These are phyloP conservation scores for Arachnopeziza araneosa DNA, from an alignment of 2,329 filamentous ascomycete genomes.

Conservation along the genomic window DNA sequence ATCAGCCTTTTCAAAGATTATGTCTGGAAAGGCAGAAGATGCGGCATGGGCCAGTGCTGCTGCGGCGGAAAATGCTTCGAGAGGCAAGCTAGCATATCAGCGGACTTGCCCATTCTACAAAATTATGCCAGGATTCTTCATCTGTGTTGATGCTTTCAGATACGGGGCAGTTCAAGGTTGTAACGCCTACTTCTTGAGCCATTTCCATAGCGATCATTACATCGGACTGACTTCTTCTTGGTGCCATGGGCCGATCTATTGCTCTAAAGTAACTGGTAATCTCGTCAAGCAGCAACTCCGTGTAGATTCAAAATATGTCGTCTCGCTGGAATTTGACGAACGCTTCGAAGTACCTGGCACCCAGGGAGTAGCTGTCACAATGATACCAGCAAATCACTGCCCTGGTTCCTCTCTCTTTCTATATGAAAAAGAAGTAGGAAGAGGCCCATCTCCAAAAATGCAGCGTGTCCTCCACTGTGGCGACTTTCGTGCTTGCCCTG, in stretches of 20 bases:
- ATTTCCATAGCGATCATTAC: conserved; percentile 98
- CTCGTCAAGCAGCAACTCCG: conserved; percentile 80
- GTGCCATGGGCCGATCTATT: conserved; percentile 93
- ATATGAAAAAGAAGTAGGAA: conserved; percentile 72
- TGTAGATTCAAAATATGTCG: conserved; percentile 80
- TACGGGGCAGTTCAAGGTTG: conserved; percentile 92
- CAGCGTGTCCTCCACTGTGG: conserved; percentile 92
- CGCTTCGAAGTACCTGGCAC: conserved; percentile 75
- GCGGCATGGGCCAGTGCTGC: conserved; percentile 85
- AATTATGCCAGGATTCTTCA: conserved; percentile 86
- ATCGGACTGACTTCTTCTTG: conserved; percentile 83
- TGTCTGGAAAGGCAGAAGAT: conserved; percentile 88
- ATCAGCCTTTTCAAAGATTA: conserved; percentile 87
- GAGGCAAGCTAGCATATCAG: conserved; percentile 80
- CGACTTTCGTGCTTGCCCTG: conserved; percentile 86
- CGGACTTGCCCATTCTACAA: conserved; percentile 98
- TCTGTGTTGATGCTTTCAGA: conserved; percentile 92
- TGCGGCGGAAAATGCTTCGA: conserved; percentile 67
- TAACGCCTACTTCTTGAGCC: conserved; percentile 91
- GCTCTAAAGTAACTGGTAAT: conserved; percentile 86
- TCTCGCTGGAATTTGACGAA: conserved; percentile 79
- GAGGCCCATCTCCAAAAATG: conserved; percentile 50
- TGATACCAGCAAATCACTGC: conserved; percentile 96
- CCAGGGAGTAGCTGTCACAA: conserved; percentile 78
- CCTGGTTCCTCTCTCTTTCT: conserved; percentile 91